These are phyloP conservation scores for Phytophthora cactorum DNA, from an alignment of 352 stramenopile species.

Conservation along the genomic window DNA sequence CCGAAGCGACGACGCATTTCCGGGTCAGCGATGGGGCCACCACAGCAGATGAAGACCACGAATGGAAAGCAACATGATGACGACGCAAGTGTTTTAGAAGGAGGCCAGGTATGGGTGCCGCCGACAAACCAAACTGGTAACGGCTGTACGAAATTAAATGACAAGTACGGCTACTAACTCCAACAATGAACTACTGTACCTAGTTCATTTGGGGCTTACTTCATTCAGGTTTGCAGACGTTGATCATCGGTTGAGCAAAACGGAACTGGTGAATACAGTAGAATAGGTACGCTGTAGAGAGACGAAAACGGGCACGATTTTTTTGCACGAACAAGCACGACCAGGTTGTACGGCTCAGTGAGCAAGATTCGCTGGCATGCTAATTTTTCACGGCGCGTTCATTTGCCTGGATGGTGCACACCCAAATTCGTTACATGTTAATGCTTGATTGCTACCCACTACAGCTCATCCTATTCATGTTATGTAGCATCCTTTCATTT, in stretches of 20 bases:
- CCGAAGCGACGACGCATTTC: conserved; percentile 50
- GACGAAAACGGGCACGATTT: too few relatives aligned
- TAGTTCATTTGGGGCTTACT: too few relatives aligned
- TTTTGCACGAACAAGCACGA: too few relatives aligned
- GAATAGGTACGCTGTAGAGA: too few relatives aligned
- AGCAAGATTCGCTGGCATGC: too few relatives aligned
- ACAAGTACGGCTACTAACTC: conserved; percentile 84
- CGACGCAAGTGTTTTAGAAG: conserved; percentile 56
- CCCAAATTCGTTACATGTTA: too few relatives aligned
- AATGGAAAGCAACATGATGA: conserved; percentile 1
- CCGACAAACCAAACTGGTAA: conserved; percentile 84
- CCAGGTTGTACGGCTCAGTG: too few relatives aligned
- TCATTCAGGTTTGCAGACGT: too few relatives aligned
- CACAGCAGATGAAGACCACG: conserved; percentile 4
- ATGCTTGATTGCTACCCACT: not conserved
- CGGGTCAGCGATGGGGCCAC: conserved; percentile 40
- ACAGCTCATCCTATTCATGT: not conserved
- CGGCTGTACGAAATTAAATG: conserved; percentile 81
- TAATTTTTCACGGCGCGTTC: too few relatives aligned
- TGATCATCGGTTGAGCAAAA: too few relatives aligned
- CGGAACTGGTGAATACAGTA: too few relatives aligned
- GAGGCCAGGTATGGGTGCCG: conserved; percentile 78
- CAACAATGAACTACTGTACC: not conserved
- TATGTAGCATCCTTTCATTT: conserved; percentile 23
- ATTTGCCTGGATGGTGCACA: too few relatives aligned